Evolutionary conservation across 2,329 filamentous ascomycete genomes (phyloP), one percentile per base, ranked within the genome.

Genomic region (Colletotrichum euphorbiae): DNA sequence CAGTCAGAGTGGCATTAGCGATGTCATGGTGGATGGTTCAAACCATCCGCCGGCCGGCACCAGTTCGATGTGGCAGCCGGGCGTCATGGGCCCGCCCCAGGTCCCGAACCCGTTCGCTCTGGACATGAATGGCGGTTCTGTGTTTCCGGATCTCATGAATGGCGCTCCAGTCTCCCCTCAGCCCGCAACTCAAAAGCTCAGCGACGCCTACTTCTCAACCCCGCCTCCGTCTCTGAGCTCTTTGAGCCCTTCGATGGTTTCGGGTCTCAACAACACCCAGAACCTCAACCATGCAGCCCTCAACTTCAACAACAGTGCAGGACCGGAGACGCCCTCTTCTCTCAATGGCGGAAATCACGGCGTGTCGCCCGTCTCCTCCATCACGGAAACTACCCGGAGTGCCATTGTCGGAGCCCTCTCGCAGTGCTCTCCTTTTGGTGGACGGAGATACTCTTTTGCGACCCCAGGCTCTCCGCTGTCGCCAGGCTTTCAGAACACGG

Each of bases 1-100:
- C 67, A 98, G 94, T 80, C 94, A 97, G 76, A 95, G 92, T 77
- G 93, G 91, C 57, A 92, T 94, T 78, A 97, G 93, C 79, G 96
- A 98, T 77, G 89, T 94, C 68, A 94, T 97, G 91, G 84, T 96
- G 66, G 94, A 98, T 78, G 93, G 93, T 68, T 89, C 88, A 42
- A 91, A 90, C 77, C 89, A 90, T 72, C 84, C 86, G 42, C 80
- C 84, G 65, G 82, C 81, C 69, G 81, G 79, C 60, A 82, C 85
- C 56, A 83, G 84, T 72, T 85, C 87, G 57, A 89, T 92, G 82
- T 93, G 91, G 90, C 88, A 91, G 74, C 85, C 87, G 57, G 85
- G 89, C 43, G 83, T 93, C 74, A 90, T 93, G 79, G 85, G 87
- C 21, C 91, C 92, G 71, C 87, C 90, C 33, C 85, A 90, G 74